Evolutionary conservation across 2,329 filamentous ascomycete species (phyloP), one percentile per base, ranked within the genome.

Genomic region (Phyllosticta citriasiana): DNA sequence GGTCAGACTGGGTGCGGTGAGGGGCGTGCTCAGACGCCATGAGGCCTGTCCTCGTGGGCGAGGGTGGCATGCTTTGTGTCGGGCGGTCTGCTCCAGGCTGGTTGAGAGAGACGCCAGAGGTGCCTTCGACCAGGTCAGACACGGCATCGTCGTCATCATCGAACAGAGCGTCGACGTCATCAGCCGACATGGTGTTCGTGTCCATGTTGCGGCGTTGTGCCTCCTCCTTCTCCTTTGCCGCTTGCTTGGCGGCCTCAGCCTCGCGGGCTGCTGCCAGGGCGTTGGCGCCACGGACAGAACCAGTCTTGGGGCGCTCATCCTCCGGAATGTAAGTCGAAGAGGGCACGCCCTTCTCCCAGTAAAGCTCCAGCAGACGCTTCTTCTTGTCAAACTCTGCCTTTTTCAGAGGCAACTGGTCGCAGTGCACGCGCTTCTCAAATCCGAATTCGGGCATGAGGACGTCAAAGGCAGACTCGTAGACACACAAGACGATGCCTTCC

Each of bases 331-430:
- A 99, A 2, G 92, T 89, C 53, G 93, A 97, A 65, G 92, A 97
- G 27, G 93, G 91, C 7, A 97, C 91, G 55, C 94, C 94, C 84
- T 97, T 99, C 85, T 99, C 94, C 94, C 94, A 99, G 81, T 97
- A 99, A 16, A 99, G 83, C 77, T 99, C 94, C 55, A 99, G 82
- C 30, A 97, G 85, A 61, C 94, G 86, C 78, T 92, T 90, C 73
- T 96, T 91, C 82, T 97, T 97, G 76, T 95, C 87, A 77, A 94
- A 99, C 73, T 99, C 94, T n/a, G 94, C 94, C 82, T 99, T 99
- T 84, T 97, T 93, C 67, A 99, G 80, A 30, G 94, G 94, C 72
- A 99, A 82, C 79, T 99, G 94, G 72, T 99, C 94, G 73, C 94
- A 99, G 77, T 99, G 94, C 58, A 99, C 94, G 66, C 94, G 90